Conservation (phyloP, 257 asterid species). For the Jasminum sambac region DNA sequence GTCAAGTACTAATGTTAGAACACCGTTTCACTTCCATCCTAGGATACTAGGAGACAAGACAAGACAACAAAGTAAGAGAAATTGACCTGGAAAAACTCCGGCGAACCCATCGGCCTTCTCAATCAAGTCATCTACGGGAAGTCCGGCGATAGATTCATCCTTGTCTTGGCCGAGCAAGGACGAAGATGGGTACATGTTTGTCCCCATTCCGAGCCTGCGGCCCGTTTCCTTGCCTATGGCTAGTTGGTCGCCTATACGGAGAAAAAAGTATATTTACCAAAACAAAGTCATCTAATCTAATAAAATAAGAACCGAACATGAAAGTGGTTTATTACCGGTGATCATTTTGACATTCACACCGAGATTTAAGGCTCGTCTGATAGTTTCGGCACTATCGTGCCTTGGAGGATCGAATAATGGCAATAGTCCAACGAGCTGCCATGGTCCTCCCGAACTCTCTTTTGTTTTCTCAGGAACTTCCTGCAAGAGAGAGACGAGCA, state of each 20-base stretch:
- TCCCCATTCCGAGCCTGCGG: slow-evolving; percentile 67
- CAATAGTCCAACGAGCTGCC: slow-evolving; percentile 85
- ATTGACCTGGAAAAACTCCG: slow-evolving; percentile 89
- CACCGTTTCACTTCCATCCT: background rate
- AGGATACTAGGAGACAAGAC: background rate
- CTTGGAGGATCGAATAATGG: slow-evolving; percentile 96
- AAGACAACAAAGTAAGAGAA: background rate
- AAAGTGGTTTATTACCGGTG: slow-evolving; percentile 50
- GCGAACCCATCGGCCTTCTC: slow-evolving; percentile 98
- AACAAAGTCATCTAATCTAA: too few species aligned
- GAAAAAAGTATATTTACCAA: background rate
- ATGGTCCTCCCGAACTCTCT: slow-evolving; percentile 79
- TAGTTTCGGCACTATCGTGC: slow-evolving; percentile 97
- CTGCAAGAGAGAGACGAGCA: slow-evolving; percentile 30
- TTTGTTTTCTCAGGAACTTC: slow-evolving; percentile 83
- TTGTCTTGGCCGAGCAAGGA: slow-evolving; percentile 56
- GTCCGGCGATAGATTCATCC: slow-evolving; percentile 77
- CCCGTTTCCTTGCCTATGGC: slow-evolving; percentile 65
- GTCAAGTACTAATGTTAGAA: background rate
- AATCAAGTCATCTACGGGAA: slow-evolving; percentile 87
- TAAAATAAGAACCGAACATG: background rate
- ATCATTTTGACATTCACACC: slow-evolving; percentile 98
- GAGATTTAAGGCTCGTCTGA: slow-evolving; percentile 77
- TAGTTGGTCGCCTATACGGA: slow-evolving; percentile 63
- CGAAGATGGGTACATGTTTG: slow-evolving; percentile 59